Evolutionary conservation across 345 rosid genomes (phyloP).

Genomic region (Salix suchowensis): DNA sequence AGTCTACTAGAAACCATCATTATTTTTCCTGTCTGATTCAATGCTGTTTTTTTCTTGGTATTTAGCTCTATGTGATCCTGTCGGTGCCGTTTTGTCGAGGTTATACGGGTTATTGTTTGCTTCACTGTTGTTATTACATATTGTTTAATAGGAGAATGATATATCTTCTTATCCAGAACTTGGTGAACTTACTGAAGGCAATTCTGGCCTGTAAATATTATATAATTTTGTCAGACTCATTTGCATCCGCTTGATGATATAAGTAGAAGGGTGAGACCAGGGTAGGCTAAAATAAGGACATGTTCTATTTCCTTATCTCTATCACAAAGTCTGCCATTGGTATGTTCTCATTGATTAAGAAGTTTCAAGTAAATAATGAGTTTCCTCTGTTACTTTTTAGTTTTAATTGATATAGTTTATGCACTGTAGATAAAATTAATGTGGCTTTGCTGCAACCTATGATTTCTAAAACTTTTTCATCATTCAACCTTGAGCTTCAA

Average conservation of each 20-base stretch:
- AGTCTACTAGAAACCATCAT: slow-evolving; percentile 12
- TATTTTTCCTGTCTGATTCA: neutral
- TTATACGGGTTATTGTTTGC: neutral
- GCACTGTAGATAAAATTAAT: too few relatives aligned
- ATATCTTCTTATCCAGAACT: neutral
- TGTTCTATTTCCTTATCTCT: neutral
- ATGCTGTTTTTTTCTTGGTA: neutral
- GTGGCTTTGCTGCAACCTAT: too few relatives aligned
- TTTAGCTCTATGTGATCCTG: neutral
- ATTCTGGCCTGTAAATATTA: neutral
- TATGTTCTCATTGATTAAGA: neutral
- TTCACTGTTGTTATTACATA: neutral
- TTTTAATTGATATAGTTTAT: neutral
- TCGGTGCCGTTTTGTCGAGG: neutral
- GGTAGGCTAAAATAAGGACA: neutral
- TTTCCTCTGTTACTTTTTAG: neutral
- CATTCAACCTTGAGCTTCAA: neutral
- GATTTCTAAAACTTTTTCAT: neutral
- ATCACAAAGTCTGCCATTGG: neutral
- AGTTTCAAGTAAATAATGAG: neutral
- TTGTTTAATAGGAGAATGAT: neutral
- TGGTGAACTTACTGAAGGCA: neutral
- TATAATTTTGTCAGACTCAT: neutral
- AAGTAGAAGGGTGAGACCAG: too few relatives aligned
- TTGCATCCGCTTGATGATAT: neutral